Percentiles rank a stretch among this genome's conserved stretches.
phyloP scores from a whole-genome alignment of 179 eudicot genomes.

The Corrigiola litoralis region DNA sequence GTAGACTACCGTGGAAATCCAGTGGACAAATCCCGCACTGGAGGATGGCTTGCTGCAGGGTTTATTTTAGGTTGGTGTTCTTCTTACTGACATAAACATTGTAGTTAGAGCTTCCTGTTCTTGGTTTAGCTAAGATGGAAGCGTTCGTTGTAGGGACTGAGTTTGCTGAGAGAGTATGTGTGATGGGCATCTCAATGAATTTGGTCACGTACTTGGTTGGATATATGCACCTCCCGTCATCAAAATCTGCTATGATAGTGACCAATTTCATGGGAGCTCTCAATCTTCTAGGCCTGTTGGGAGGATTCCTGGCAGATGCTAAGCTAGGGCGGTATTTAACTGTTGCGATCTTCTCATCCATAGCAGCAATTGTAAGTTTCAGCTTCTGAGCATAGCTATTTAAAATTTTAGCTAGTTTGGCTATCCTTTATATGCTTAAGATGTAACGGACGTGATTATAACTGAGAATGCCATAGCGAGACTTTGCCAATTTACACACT shows the following conservation, averaged over 20 bases:
- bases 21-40: conserved; percentile 66
- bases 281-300: conserved; percentile 76
- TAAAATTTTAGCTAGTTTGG: no score
- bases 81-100: neutral
- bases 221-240: conserved; percentile 68
- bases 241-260: conserved; percentile 79
- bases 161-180: conserved; percentile 86
- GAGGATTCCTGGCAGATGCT: conserved; percentile 92
- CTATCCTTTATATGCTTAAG: no score
- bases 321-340: conserved; percentile 85
- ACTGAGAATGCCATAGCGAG: no score
- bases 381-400: no score
- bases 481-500: no score
- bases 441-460: no score
- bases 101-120: neutral
- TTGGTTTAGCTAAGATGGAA: neutral
- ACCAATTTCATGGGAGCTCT: conserved; percentile 98
- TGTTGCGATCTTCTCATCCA: conserved; percentile 66
- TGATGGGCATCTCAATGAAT: conserved; percentile 90
- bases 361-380: conserved; percentile 66
- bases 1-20: conserved; percentile 72
- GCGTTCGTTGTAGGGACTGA: conserved; percentile 57
- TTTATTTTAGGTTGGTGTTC: conserved; percentile 70
- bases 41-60: conserved; percentile 95
- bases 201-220: conserved; percentile 86